A percentile compares a stretch with the other conserved stretches of the same genome.
Evolutionary conservation across 208 protist species (phyloP).

Genomic region (Acanthamoeba castellanii): DNA sequence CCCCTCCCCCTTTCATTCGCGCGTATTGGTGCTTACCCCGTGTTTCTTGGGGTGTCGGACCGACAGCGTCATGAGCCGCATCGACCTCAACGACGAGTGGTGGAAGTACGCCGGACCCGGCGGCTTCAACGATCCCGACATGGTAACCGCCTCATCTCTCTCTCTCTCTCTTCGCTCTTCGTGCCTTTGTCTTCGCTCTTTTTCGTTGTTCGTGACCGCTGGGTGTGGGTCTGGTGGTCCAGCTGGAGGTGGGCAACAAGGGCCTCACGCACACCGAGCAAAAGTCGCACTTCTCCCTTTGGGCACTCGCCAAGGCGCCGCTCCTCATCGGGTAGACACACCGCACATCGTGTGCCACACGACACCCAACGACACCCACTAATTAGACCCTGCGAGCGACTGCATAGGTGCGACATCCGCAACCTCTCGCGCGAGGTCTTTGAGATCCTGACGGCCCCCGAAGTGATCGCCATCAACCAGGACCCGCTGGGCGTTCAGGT

Average conservation of each 20-base stretch:
- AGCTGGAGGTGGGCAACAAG: constrained; percentile 82
- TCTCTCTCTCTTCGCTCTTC: not conserved
- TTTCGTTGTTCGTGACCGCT: not conserved
- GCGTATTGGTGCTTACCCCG: not conserved
- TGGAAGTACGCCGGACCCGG: constrained; percentile 78
- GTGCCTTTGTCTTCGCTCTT: not conserved
- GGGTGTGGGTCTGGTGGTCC: not conserved
- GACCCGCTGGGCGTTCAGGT: constrained; percentile 82
- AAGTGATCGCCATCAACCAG: constrained; percentile 87
- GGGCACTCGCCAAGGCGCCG: constrained; percentile 69
- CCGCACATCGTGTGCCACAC: constrained; percentile 84
- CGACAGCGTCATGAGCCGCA: constrained; percentile 71
- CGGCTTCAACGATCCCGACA: constrained; percentile 88
- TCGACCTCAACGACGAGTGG: constrained; percentile 72
- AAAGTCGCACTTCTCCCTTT: constrained; percentile 71
- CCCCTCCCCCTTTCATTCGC: not conserved
- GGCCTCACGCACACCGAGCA: constrained; percentile 79
- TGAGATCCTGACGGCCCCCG: constrained; percentile 73
- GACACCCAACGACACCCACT: not conserved
- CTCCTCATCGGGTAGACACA: constrained; percentile 67
- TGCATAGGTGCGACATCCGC: constrained; percentile 76
- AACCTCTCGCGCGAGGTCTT: constrained; percentile 71
- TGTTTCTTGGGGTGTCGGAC: not conserved
- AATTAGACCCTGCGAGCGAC: constrained; percentile 77
- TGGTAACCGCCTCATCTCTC: constrained; percentile 60